Conservation (phyloP, 177 flowering plant species). For the Vitis hybrid region DNA sequence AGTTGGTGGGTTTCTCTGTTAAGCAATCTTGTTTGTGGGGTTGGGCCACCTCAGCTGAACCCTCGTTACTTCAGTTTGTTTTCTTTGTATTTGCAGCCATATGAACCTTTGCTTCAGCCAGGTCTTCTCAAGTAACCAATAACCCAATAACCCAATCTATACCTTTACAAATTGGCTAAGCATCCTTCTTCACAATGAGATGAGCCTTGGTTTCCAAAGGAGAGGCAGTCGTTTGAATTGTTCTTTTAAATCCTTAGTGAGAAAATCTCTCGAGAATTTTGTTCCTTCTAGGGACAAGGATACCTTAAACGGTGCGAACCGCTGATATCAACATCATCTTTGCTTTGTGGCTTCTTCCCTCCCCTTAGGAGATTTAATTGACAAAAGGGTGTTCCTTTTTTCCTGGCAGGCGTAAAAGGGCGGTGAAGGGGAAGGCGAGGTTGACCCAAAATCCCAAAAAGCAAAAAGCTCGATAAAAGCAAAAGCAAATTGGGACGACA, state of each 20-base stretch:
- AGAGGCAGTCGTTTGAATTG: not conserved
- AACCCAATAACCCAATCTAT: not conserved
- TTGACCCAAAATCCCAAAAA: conserved; percentile 12
- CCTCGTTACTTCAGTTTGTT: conserved; percentile 11
- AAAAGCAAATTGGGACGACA: conserved; percentile 18
- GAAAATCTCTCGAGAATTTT: not conserved
- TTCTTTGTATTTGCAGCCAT: conserved; percentile 20
- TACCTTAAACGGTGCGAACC: not conserved
- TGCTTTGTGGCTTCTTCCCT: not conserved
- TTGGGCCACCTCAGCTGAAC: conserved; percentile 1
- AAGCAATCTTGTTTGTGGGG: conserved; percentile 16
- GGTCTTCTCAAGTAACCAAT: conserved; percentile 11
- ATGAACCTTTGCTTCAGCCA: conserved; percentile 9
- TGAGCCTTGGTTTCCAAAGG: not conserved
- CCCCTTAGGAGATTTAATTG: not conserved
- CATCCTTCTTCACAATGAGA: not conserved
- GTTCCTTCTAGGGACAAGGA: not conserved
- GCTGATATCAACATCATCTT: not conserved
- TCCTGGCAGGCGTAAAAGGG: conserved; percentile 5
- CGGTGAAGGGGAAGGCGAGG: conserved; percentile 12
- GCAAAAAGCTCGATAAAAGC: conserved; percentile 13
- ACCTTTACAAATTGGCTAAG: conserved; percentile 3
- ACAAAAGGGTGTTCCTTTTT: conserved; percentile 1
- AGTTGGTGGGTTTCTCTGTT: conserved; percentile 16
- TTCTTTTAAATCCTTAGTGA: not conserved